A percentile compares a stretch with the other conserved stretches of the same genome.
phyloP scores from a whole-genome alignment of 257 asterid species.

The Prunella vulgaris region DNA sequence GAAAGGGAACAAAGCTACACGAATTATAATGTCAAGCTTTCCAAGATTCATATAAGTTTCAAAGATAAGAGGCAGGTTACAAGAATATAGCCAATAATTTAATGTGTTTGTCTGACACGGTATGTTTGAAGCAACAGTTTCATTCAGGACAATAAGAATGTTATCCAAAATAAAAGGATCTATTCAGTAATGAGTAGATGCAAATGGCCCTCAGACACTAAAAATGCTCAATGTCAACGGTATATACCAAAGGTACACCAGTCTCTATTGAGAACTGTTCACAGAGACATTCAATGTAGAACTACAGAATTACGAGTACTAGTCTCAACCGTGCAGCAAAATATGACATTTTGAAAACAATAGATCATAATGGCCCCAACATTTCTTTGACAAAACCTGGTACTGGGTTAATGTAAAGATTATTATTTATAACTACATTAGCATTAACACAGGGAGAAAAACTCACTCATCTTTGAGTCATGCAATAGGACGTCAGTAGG shows the following conservation, averaged over 20 bases:
- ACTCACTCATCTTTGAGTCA: no score
- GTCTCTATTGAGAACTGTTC: background rate
- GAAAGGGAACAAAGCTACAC: background rate
- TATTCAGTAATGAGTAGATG: background rate
- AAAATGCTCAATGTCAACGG: background rate
- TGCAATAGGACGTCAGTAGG: no score
- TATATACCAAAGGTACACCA: background rate
- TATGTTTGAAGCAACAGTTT: background rate
- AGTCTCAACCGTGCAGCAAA: no score
- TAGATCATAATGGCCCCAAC: background rate
- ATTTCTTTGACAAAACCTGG: background rate
- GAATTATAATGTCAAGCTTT: background rate
- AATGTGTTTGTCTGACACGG: background rate
- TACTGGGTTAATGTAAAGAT: background rate
- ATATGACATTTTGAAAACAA: background rate
- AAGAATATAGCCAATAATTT: background rate
- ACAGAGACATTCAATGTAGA: background rate
- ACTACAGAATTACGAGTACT: background rate
- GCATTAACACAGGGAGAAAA: background rate
- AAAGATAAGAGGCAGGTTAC: background rate
- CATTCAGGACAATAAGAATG: background rate
- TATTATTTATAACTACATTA: no score
- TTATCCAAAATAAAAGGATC: background rate
- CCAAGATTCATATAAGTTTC: background rate
- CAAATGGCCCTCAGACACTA: background rate